These are phyloP conservation scores for Pythium oligandrum DNA, from an alignment of 352 stramenopile species.

Conservation along the genomic window DNA sequence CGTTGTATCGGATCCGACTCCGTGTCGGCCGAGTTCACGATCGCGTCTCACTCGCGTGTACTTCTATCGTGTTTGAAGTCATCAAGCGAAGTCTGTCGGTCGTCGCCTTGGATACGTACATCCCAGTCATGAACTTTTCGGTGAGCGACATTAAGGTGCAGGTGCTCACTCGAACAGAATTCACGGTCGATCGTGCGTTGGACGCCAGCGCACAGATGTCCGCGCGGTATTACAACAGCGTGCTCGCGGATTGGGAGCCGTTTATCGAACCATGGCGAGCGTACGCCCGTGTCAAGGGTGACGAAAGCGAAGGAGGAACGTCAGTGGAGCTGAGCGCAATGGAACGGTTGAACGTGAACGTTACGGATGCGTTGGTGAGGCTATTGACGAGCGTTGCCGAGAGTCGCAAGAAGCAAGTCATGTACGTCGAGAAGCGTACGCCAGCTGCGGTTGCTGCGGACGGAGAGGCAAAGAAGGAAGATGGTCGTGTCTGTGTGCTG, in stretches of 20 bases:
- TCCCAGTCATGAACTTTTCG: constrained; percentile 87
- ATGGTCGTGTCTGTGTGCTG: constrained; percentile 80
- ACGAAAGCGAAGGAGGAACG: constrained; percentile 46
- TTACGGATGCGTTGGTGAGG: constrained; percentile 78
- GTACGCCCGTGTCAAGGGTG: constrained; percentile 60
- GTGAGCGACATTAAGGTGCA: constrained; percentile 82
- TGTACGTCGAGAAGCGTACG: constrained; percentile 69
- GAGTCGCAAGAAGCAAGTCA: constrained; percentile 68
- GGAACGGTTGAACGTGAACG: constrained; percentile 84
- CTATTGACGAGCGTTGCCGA: constrained; percentile 76
- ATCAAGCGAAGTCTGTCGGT: constrained; percentile 87
- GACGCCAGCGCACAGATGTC: constrained; percentile 80
- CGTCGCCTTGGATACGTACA: constrained; percentile 86
- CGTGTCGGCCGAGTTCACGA: constrained; percentile 76
- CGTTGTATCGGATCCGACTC: constrained; percentile 57
- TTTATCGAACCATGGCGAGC: constrained; percentile 83
- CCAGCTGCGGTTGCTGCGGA: constrained; percentile 73
- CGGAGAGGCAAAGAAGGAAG: constrained; percentile 78
- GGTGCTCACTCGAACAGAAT: constrained; percentile 63
- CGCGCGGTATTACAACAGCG: constrained; percentile 86
- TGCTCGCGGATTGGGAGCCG: constrained; percentile 83
- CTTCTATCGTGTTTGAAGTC: constrained; percentile 84
- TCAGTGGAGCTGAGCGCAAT: constrained; percentile 78
- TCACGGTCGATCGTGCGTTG: constrained; percentile 52
- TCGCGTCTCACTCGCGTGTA: constrained; percentile 56